Evolutionary conservation across 495 filamentous ascomycete genomes (phyloP), one percentile per base, ranked within the genome.

Genomic region (Penicillium pulvis): DNA sequence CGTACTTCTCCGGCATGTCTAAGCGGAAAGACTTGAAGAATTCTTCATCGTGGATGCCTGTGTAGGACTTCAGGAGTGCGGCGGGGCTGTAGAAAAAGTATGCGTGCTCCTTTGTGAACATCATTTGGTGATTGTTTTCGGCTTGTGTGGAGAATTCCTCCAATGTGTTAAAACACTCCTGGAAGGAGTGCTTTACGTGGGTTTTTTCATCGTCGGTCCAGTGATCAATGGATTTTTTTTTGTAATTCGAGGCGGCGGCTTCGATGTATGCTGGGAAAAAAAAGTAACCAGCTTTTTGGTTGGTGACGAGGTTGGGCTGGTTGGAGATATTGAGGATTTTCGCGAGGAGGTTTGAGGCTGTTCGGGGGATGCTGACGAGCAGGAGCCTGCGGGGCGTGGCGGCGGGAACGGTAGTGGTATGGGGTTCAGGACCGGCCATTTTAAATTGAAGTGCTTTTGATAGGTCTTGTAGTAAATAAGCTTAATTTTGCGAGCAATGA

Each of bases 41-140:
- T 11, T 53, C 42, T 2, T 33, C 19, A 1, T 26, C 6, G 8
- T 49, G 35, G 17, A 31, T 6, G 35, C 43, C 45, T 6, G 28
- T 11, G 4, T 10, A 2, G 4, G 16, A 6, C 33, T 45, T 7
- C 31, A 52, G 41, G 36, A 51, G 50, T 23, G n/a, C 4, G 23
- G 20, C 53, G 35, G 54, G 64, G 24, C 62, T 64, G 26, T 36
- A 14, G 28, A 70, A 31, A 61, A 64, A 70, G 49, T 56, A 60
- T 12, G 64, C 59, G 56, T 80, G 77, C 53, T 80, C 76, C 53
- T 80, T 80, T 43, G 75, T 62, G 51, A 72, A 75, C 9, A 73
- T 57, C 6, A 62, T 65, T 57, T 77, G 65, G 39, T 68, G 65
- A 9, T 65, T 43, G 4, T 57, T 43, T 17, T 61, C 42, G 0